phyloP scores from a whole-genome alignment of 768 basidiomycete genomes.

The Boletus rufocinnamomeus region DNA sequence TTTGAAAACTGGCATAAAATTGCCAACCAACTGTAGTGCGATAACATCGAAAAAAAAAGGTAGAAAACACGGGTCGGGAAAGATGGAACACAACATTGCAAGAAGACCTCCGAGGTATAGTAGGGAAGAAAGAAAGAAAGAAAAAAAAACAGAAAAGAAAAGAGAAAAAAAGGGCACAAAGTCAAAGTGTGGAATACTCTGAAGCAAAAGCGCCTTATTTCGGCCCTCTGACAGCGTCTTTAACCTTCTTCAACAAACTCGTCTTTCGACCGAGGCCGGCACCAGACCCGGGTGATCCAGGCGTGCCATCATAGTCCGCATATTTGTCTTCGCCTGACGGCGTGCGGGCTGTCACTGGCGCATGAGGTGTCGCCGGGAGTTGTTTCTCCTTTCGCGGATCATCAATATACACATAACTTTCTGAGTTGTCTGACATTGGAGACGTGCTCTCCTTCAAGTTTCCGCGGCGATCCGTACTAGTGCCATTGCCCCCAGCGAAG shows the following conservation, averaged over 20 bases:
- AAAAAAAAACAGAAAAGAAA: not conserved
- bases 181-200: conserved; percentile 10
- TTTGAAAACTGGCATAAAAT: conserved; percentile 4
- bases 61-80: not conserved
- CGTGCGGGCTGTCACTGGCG: conserved; percentile 26
- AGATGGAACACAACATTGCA: conserved; percentile 5
- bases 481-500: conserved; percentile 47
- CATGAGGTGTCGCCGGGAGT: conserved; percentile 45
- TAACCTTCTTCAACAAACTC: conserved; percentile 79
- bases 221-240: conserved; percentile 65
- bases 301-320: conserved; percentile 53
- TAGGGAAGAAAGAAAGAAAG: conserved; percentile 8
- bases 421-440: conserved; percentile 37
- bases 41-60: not conserved
- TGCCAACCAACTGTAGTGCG: conserved; percentile 3
- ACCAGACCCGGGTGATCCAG: conserved; percentile 39
- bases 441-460: conserved; percentile 38
- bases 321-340: conserved; percentile 33
- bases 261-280: conserved; percentile 66
- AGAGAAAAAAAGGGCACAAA: conserved; percentile 8
- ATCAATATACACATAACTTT: conserved; percentile 71
- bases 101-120: conserved; percentile 9
- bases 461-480: conserved; percentile 34
- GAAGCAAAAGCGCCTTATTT: conserved; percentile 32
- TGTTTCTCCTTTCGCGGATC: conserved; percentile 53